These are phyloP conservation scores for Fomitopsis serialis DNA, from an alignment of 768 basidiomycete species.

Conservation along the genomic window DNA sequence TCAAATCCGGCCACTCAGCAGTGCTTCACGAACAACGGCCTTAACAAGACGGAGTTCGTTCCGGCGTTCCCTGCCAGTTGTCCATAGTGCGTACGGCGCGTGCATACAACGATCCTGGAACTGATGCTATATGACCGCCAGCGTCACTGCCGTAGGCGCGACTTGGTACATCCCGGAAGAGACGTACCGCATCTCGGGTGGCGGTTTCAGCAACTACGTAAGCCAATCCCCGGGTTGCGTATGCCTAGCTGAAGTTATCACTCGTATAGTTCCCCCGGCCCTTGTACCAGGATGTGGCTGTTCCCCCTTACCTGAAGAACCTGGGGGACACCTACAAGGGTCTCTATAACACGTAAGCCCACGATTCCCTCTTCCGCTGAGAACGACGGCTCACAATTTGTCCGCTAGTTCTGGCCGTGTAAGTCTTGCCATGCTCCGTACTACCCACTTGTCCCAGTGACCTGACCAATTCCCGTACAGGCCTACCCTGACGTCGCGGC, in stretches of 20 bases:
- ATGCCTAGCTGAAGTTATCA: neutral
- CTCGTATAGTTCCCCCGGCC: neutral
- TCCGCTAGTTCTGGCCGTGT: conserved; percentile 11
- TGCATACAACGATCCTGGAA: neutral
- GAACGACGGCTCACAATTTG: neutral
- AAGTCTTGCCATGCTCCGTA: neutral
- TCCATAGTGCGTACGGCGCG: conserved; percentile 27
- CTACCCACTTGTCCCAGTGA: neutral
- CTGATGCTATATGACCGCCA: conserved; percentile 17
- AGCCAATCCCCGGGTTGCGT: conserved; percentile 16
- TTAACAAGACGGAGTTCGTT: conserved; percentile 46
- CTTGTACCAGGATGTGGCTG: conserved; percentile 25
- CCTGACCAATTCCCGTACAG: conserved; percentile 23
- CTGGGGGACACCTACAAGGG: conserved; percentile 47
- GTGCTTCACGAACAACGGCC: conserved; percentile 57
- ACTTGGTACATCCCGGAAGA: conserved; percentile 55
- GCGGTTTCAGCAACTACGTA: conserved; percentile 70
- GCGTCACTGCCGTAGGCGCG: conserved; percentile 70
- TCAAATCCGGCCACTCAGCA: conserved; percentile 43
- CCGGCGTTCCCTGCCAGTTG: conserved; percentile 54
- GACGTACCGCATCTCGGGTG: conserved; percentile 58
- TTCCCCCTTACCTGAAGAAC: conserved; percentile 31
- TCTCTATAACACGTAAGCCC: conserved; percentile 53
- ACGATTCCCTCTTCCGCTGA: neutral
- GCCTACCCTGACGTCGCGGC: conserved; percentile 66